phyloP scores from a whole-genome alignment of 805 yeast genomes.

The Saccharomycopsis babjevae region DNA sequence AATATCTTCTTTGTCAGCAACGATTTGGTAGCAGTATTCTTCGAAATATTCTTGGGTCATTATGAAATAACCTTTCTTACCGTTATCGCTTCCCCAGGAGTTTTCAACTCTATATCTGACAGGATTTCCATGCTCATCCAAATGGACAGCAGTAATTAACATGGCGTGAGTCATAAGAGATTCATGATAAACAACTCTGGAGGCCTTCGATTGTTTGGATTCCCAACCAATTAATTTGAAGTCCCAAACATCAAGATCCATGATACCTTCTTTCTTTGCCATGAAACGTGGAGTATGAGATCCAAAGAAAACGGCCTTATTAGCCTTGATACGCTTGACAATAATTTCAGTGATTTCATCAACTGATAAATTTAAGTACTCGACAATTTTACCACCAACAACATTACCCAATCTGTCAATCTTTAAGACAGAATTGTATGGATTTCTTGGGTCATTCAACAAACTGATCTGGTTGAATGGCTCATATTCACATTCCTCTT shows the following conservation, averaged over 20 bases:
- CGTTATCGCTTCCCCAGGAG: constrained; percentile 65
- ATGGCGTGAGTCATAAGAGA: constrained; percentile 86
- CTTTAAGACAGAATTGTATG: constrained; percentile 48
- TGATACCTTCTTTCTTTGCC: constrained; percentile 55
- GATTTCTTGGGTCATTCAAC: constrained; percentile 75
- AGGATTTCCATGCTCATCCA: constrained; percentile 52
- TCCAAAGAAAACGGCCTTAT: constrained; percentile 80
- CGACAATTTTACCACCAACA: constrained; percentile 53
- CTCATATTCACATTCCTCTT: constrained; percentile 41
- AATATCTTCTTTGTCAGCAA: constrained; percentile 44
- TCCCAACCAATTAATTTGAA: constrained; percentile 49
- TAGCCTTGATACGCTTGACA: constrained; percentile 54
- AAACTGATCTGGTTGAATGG: constrained; percentile 48
- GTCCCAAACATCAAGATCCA: constrained; percentile 64
- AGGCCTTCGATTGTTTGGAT: constrained; percentile 47
- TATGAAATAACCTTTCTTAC: constrained; percentile 56
- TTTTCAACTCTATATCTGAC: constrained; percentile 64
- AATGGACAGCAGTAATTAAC: constrained; percentile 73
- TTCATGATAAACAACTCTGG: constrained; percentile 59
- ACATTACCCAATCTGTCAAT: constrained; percentile 72
- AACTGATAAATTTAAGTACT: constrained; percentile 60
- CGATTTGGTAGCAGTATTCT: constrained; percentile 67
- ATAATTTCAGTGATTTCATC: constrained; percentile 49
- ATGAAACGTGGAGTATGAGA: constrained; percentile 77
- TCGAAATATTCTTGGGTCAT: constrained; percentile 69